Percentiles rank a stretch among this genome's conserved stretches.
These are phyloP conservation scores for Globisporangium lucens DNA, from an alignment of 352 stramenopile genomes.

Conservation along the genomic window DNA sequence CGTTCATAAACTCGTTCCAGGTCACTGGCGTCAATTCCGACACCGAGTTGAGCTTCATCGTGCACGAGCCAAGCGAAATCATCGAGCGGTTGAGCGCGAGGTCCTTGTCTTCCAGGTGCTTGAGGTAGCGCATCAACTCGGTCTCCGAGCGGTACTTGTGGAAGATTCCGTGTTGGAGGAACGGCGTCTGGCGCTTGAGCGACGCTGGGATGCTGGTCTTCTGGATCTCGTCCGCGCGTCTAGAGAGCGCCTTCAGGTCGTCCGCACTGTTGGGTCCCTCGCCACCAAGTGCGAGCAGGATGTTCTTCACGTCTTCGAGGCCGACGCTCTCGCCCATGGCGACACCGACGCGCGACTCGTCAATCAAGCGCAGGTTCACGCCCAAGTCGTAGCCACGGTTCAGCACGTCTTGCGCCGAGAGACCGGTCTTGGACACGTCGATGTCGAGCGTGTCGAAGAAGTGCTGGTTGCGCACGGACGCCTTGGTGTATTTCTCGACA, in stretches of 20 bases:
- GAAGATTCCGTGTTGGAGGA: conserved; percentile 96
- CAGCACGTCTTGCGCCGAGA: conserved; percentile 78
- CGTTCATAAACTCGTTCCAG: conserved; percentile 96
- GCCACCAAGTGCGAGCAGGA: conserved; percentile 84
- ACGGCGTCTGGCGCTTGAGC: conserved; percentile 65
- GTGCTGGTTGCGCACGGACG: conserved; percentile 51
- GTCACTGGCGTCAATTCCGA: conserved; percentile 97
- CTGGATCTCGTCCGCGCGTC: conserved; percentile 49
- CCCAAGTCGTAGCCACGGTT: conserved; percentile 56
- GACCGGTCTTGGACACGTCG: conserved; percentile 78
- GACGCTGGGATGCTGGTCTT: conserved; percentile 52
- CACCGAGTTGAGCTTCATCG: conserved; percentile 99
- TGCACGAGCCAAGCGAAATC: conserved; percentile 99
- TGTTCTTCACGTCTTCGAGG: conserved; percentile 82
- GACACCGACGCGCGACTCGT: conserved; percentile 88
- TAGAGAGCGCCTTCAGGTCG: conserved; percentile 54
- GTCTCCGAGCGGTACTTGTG: conserved; percentile 97
- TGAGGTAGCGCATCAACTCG: conserved; percentile 95
- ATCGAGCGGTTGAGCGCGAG: conserved; percentile 99
- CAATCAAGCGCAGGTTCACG: conserved; percentile 88
- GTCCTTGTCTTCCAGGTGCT: conserved; percentile 98
- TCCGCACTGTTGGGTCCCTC: conserved; percentile 29
- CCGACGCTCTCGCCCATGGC: conserved; percentile 97
- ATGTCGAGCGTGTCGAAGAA: conserved; percentile 98
- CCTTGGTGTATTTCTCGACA: conserved; percentile 83